Evolutionary conservation across 1,139 yeast genomes (phyloP).

Genomic region (Hansenula sp.): DNA sequence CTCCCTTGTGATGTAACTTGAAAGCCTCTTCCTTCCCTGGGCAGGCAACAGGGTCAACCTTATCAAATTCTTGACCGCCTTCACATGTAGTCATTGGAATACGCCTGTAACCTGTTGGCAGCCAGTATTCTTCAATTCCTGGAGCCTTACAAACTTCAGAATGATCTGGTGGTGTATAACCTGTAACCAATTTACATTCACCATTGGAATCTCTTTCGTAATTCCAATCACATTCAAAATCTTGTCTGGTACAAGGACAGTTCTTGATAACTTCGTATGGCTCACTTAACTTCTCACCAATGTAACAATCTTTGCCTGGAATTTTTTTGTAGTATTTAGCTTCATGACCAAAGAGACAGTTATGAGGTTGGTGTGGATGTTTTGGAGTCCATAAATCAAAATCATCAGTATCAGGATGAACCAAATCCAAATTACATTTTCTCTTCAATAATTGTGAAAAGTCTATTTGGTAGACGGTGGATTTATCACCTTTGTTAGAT

Average conservation of each 20-base stretch:
- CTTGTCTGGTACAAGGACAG: constrained; percentile 84
- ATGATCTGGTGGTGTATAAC: constrained; percentile 66
- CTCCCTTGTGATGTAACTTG: constrained; percentile 48
- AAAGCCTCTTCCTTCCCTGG: constrained; percentile 82
- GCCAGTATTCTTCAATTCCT: constrained; percentile 61
- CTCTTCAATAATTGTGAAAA: constrained; percentile 60
- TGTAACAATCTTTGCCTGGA: constrained; percentile 64
- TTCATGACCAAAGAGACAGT: constrained; percentile 89
- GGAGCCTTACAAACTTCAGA: constrained; percentile 60
- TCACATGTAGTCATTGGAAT: constrained; percentile 71
- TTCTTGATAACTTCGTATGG: constrained; percentile 58
- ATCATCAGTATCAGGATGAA: constrained; percentile 60
- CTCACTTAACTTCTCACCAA: constrained; percentile 67
- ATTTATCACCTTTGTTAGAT: constrained; percentile 33
- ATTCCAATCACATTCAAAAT: constrained; percentile 93
- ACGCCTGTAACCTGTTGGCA: constrained; percentile 78
- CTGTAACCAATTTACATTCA: constrained; percentile 78
- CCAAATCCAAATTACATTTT: constrained; percentile 68
- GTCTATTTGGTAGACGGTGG: constrained; percentile 58
- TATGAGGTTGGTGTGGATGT: constrained; percentile 41
- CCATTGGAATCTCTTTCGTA: constrained; percentile 70
- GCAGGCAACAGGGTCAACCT: constrained; percentile 60
- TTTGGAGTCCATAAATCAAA: constrained; percentile 62
- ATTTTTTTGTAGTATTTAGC: constrained; percentile 73
- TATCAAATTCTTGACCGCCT: constrained; percentile 68